These are phyloP conservation scores for Talaromyces funiculosus DNA, from an alignment of 2,329 filamentous ascomycete species.

Conservation along the genomic window DNA sequence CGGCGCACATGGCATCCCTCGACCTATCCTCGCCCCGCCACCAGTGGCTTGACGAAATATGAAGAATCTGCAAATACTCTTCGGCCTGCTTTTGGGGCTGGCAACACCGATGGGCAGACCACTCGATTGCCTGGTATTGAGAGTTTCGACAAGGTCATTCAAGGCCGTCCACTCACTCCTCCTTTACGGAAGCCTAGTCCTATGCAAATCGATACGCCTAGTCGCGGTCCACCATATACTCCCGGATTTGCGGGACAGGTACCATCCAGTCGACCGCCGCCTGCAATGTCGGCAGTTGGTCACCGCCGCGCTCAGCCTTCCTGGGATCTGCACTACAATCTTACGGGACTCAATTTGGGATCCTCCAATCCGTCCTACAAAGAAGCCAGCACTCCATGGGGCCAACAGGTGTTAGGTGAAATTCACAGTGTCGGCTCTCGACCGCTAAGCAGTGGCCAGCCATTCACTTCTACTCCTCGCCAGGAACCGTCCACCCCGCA, in stretches of 20 bases:
- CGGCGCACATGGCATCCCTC: constrained; percentile 86
- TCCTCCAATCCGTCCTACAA: constrained; percentile 20
- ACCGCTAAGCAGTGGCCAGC: constrained; percentile 18
- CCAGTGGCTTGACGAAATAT: constrained; percentile 69
- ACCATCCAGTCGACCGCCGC: constrained; percentile 32
- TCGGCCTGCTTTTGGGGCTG: constrained; percentile 50
- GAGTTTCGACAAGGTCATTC: constrained; percentile 73
- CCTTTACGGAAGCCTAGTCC: constrained; percentile 64
- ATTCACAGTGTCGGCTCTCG: constrained; percentile 35
- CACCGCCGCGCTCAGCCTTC: constrained; percentile 44
- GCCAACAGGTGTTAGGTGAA: constrained; percentile 41
- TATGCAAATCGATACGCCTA: constrained; percentile 64
- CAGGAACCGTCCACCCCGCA: constrained; percentile 19
- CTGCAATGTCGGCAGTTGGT: constrained; percentile 40
- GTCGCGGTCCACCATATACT: constrained; percentile 35
- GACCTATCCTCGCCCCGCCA: constrained; percentile 56
- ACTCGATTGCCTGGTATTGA: constrained; percentile 82
- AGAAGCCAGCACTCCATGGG: constrained; percentile 36
- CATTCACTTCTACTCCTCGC: background rate
- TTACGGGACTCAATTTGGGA: constrained; percentile 40
- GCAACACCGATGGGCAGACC: constrained; percentile 51
- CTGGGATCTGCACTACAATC: constrained; percentile 43
- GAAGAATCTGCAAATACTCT: constrained; percentile 59
- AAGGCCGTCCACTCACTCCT: constrained; percentile 57
- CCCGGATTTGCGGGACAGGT: constrained; percentile 30